Conservation (phyloP, 2,329 filamentous ascomycete genomes). For the Colletotrichum echinochloae region DNA sequence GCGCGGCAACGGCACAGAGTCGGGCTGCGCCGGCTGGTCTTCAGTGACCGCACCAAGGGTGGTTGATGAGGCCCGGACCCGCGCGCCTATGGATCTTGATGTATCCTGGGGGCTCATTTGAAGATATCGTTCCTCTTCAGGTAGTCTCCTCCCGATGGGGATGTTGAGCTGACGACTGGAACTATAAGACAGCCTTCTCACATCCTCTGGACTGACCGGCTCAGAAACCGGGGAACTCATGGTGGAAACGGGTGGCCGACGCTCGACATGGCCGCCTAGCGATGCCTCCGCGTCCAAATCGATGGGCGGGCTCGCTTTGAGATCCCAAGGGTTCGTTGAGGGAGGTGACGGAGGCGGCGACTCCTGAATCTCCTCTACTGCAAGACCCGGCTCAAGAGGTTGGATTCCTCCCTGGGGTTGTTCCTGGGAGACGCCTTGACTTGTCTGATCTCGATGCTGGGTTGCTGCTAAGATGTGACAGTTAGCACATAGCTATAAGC, state of each 20-base stretch:
- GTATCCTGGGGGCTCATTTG: constrained; percentile 26
- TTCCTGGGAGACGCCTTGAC: neutral
- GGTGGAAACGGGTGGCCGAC: constrained; percentile 32
- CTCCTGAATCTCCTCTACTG: constrained; percentile 42
- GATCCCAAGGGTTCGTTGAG: constrained; percentile 37
- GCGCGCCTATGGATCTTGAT: constrained; percentile 8
- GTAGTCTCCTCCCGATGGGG: constrained; percentile 15
- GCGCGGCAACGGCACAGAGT: constrained; percentile 4
- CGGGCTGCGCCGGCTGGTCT: constrained; percentile 16
- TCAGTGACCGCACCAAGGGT: constrained; percentile 22
- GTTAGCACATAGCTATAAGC: neutral
- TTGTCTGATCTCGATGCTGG: neutral
- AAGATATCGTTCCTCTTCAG: constrained; percentile 37
- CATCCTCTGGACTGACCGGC: constrained; percentile 15
- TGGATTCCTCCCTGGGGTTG: neutral
- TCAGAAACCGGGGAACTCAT: constrained; percentile 34
- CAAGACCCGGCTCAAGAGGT: constrained; percentile 12
- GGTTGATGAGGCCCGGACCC: constrained; percentile 8
- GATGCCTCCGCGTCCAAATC: constrained; percentile 4
- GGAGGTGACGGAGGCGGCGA: constrained; percentile 32
- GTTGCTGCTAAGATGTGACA: neutral
- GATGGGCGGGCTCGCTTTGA: constrained; percentile 6
- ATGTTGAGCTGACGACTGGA: constrained; percentile 21
- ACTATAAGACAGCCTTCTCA: constrained; percentile 14
- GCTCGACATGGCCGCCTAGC: constrained; percentile 10